Evolutionary conservation across 1,284 basidiomycete genomes (phyloP), one percentile per base, ranked within the genome.

Genomic region (Ganoderma resinaceum): DNA sequence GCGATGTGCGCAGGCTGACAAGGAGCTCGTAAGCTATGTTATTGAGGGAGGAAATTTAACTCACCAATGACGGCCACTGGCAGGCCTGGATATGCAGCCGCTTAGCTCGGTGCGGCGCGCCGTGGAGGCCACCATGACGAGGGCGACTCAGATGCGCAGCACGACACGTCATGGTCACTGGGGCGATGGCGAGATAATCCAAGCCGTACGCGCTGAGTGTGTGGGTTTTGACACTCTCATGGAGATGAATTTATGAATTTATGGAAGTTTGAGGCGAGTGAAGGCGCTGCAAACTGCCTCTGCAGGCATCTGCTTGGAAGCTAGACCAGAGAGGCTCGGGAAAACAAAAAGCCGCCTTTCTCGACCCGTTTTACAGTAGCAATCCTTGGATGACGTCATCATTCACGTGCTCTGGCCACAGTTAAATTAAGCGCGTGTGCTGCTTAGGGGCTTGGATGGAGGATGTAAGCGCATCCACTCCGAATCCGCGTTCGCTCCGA

Each of bases 41-140:
- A 49, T 23, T 3, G 23, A 26, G 11, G 23, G 23, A 26, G 46
- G n/a, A n/a, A n/a, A n/a, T n/a, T n/a, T n/a, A 26, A 14, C 73
- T 23, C 14, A 75, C 73, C 73, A 2, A 73, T 63, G 18, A 43
- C 20, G 3, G 0, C 73, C 73, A 5, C 67, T 67, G 2, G 68
- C 61, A 23, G 72, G 16, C 9, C 69, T 60, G 14, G 29, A 26
- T 9, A 5, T 31, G 14, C 18, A 4, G 8, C 49, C 49, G n/a
- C 35, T 35, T 35, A 11, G 26, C 5, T 57, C 8, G 18, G n/a
- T n/a, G n/a, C 7, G 5, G 53, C 29, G 14, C n/a, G 33, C 33
- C 20, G 55, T 31, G 42, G 38, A n/a, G 37, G 38, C 35, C 18
- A n/a, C 37, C n/a, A 60, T 3, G n/a, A 8, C 23, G 35, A 33